Conservation (phyloP, 139 green algal genomes). For the Zygnema cylindricum region DNA sequence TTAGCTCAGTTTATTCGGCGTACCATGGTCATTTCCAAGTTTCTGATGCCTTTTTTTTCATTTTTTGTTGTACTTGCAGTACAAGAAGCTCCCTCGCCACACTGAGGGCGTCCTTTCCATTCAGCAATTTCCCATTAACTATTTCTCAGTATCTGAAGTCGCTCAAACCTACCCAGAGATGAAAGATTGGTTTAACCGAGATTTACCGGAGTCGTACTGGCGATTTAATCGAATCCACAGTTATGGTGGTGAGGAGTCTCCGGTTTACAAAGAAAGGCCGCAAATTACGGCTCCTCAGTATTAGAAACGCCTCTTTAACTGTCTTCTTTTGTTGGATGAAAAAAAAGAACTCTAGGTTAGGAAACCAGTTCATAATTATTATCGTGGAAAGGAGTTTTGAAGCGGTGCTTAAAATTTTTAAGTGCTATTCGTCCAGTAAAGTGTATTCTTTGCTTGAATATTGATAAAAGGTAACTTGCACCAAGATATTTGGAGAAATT, state of each 20-base stretch:
- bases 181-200: slow-evolving; percentile 42
- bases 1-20: too few relatives aligned
- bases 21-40: too few relatives aligned
- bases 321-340: not conserved
- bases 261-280: not conserved
- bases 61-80: too few relatives aligned
- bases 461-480: too few relatives aligned
- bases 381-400: not conserved
- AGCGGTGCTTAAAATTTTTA: not conserved
- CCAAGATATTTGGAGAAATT: too few relatives aligned
- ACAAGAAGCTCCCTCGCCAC: slow-evolving; percentile 48
- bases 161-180: slow-evolving; percentile 83
- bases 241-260: slow-evolving; percentile 66
- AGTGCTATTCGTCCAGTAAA: too few relatives aligned
- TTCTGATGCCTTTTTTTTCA: too few relatives aligned
- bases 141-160: slow-evolving; percentile 84
- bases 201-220: slow-evolving; percentile 69
- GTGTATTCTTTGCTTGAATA: not conserved
- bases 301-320: not conserved
- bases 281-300: not conserved
- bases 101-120: slow-evolving; percentile 72
- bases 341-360: too few relatives aligned
- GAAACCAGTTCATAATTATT: not conserved
- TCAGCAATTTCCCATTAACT: slow-evolving; percentile 87
- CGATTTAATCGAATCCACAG: slow-evolving; percentile 80